Evolutionary conservation across 2,329 filamentous ascomycete species (phyloP), one percentile per base, ranked within the genome.

Genomic region (Pestalotiopsis sp.): DNA sequence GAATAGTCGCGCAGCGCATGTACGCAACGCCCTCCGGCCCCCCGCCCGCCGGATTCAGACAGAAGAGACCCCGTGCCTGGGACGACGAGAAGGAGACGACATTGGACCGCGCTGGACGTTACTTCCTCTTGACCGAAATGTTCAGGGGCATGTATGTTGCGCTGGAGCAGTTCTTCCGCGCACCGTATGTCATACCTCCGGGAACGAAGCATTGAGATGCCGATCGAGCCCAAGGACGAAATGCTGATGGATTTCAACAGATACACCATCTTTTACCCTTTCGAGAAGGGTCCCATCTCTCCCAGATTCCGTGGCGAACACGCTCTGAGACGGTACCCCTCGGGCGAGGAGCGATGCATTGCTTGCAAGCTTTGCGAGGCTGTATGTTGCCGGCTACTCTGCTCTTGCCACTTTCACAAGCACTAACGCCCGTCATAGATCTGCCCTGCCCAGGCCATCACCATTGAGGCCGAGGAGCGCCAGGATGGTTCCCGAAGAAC

Each of bases 351-450:
- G 86, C 93, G 96, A 76, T 99, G 96, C 87, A 99, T 99, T 83
- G 96, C 96, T 75, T 99, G 96, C 93, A 99, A 99, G 88, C 91
- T 99, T 69, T 99, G 96, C 85, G 96, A 99, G 85, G 96, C 96
- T 76, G 87, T 90, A 82, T 27, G 78, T 78, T 38, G 2, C 36
- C 13, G 17, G 9, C 17, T 20, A 17, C 14, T 23, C 31, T n/a
- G 14, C 59, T 39, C 11, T 36, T 17, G 13, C 36, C 14, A 36
- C n/a, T 20, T 36, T 23, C 6, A 14, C 39, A 31, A 20, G 20
- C 9, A 13, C 41, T 23, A 13, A 27, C 23, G 17, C 4, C 12
- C 25, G 13, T 9, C 17, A 2, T 69, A 90, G 87, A 92, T 98
- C 79, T 99, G 96, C 88, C 96, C 96, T 57, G 96, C 96, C 68